Evolutionary conservation across 495 filamentous ascomycete genomes (phyloP).

Genomic region (Acidiella bohemica): DNA sequence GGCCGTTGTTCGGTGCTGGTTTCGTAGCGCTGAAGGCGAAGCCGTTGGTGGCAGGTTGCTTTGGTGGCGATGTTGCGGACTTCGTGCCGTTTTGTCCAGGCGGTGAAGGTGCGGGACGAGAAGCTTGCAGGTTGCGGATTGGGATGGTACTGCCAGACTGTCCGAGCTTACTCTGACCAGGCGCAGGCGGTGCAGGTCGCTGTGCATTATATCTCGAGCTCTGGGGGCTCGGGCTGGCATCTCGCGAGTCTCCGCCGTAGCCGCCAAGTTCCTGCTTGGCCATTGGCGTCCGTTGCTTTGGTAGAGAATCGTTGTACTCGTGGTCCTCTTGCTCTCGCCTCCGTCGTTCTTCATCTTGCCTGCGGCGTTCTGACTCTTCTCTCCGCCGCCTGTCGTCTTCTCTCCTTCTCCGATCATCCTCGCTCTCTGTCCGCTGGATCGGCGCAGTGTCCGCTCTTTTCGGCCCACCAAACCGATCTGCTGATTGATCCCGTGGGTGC

Average conservation of each 20-base stretch:
- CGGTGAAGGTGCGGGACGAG: constrained; percentile 44
- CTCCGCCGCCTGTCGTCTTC: constrained; percentile 26
- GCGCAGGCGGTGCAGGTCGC: constrained; percentile 50
- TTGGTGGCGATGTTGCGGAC: constrained; percentile 10
- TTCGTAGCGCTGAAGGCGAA: constrained; percentile 9
- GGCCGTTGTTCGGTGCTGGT: constrained; percentile 10
- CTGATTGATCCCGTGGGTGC: constrained; percentile 25
- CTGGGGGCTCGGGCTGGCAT: constrained; percentile 28
- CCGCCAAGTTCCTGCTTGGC: constrained; percentile 74
- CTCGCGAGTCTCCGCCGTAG: constrained; percentile 35
- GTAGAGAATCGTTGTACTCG: constrained; percentile 74
- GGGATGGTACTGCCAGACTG: constrained; percentile 31
- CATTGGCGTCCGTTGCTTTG: constrained; percentile 56
- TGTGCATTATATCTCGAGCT: constrained; percentile 63
- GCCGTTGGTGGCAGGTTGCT: constrained; percentile 15
- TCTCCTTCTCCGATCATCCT: constrained; percentile 33
- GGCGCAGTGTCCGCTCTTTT: constrained; percentile 17
- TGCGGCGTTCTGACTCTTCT: constrained; percentile 47
- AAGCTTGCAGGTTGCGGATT: constrained; percentile 39
- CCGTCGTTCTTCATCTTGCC: constrained; percentile 35
- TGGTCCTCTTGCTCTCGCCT: constrained; percentile 50
- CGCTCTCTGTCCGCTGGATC: constrained; percentile 15
- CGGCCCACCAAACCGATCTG: constrained; percentile 13
- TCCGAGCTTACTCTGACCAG: constrained; percentile 35
- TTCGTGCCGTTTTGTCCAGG: constrained; percentile 31